Percentiles rank a stretch among this genome's conserved stretches.
phyloP scores from a whole-genome alignment of 768 basidiomycete genomes.

The Lactarius deliciosus region DNA sequence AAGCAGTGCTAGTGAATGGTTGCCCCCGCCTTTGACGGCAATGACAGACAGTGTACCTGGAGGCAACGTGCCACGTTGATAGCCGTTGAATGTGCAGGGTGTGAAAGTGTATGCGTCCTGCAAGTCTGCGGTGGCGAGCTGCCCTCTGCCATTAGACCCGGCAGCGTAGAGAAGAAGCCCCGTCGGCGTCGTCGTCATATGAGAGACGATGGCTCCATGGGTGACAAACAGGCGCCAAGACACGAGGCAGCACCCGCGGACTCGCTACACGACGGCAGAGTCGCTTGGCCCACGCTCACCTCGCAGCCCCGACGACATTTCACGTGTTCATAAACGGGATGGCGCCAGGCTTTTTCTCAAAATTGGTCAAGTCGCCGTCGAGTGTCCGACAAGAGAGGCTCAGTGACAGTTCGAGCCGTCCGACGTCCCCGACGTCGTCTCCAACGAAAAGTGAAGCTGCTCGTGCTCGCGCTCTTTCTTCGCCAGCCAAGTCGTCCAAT shows the following conservation, averaged over 20 bases:
- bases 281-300: not conserved
- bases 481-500: not conserved
- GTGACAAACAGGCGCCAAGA: not conserved
- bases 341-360: conserved; percentile 22
- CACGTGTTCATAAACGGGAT: conserved; percentile 3
- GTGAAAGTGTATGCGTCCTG: conserved; percentile 44
- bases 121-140: conserved; percentile 42
- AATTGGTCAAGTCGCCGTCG: conserved; percentile 16
- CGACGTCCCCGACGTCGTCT: not conserved
- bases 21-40: conserved; percentile 67
- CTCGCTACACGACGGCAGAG: not conserved
- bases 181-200: not conserved
- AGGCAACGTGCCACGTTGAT: conserved; percentile 33
- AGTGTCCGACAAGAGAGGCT: conserved; percentile 1
- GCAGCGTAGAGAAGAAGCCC: conserved; percentile 38
- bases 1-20: conserved; percentile 73
- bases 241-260: not conserved
- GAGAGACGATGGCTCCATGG: not conserved
- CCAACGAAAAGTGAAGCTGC: not conserved
- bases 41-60: conserved; percentile 37
- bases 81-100: conserved; percentile 38
- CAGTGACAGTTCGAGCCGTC: not conserved
- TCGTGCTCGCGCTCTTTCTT: conserved; percentile 7
- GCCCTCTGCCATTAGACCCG: conserved; percentile 52
- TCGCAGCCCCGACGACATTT: not conserved